Base-by-base conservation (phyloP, 192 early-diverging fungal species). In the Linnemannia hyalina region DNA sequence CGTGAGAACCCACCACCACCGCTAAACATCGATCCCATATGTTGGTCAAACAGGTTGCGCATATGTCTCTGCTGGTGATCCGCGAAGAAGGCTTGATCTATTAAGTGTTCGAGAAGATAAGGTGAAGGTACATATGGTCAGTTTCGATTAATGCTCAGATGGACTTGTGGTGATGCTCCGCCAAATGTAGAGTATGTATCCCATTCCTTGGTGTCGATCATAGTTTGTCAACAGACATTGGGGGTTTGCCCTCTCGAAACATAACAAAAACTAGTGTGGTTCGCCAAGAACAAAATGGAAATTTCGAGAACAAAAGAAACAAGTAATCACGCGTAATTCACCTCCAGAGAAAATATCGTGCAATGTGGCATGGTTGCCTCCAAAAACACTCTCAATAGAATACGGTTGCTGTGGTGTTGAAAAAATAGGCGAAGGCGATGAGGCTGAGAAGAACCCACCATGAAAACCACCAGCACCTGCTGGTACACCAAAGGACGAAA, bases 51-150 rank as follows among this genome's bases (percentile, higher is more conserved):
- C 60, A 65, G 75, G 4, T 54, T 35, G 20, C 65, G 46, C 65
- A 80, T 80, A 47, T 78, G 76, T 60, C 23, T 60, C n/a, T 77
- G 70, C 7, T 86, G 84, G 22, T 86, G 84, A 36, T 36, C 35
- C 32, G 75, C 71, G 54, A 81, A 81, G 23, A 75, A 68, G 6
- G 74, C 78, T 74, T 79, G 38, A n/a, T 78, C 71, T 74, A 74
- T 41, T 60, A 9, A 46, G 49, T 4, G 73, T 20, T 40, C 68
- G 16, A 6, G 29, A 63, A 52, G 4, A 55, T 13, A 15, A 15
- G 8, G 10, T 1, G 10, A 18, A 26, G 4, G 41, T 22, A 40
- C 5, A 70, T 4, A 70, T 41, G 16, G 69, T 70, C 20, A 70
- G 41, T 40, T 70, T 35, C 44, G 49, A 5, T 52, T 52, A 16